Percentiles rank a stretch among this genome's conserved stretches.
These are phyloP conservation scores for Cucumis cinereus DNA, from an alignment of 306 rosid species.

Conservation along the genomic window DNA sequence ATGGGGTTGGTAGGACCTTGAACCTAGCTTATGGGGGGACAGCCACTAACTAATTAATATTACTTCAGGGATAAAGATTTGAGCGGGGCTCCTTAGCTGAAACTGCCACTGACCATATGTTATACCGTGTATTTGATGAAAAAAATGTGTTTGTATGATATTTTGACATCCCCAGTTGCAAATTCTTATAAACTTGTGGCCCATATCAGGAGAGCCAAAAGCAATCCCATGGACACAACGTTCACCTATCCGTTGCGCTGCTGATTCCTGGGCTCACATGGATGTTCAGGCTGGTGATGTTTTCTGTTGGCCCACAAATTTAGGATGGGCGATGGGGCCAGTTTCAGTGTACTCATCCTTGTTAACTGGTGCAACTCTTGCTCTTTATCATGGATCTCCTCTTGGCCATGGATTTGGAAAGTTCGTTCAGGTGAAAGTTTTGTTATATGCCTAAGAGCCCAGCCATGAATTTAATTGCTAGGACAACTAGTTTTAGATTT, in stretches of 20 bases:
- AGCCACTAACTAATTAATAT: too few relatives aligned
- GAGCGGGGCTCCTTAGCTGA: too few relatives aligned
- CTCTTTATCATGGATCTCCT: constrained; percentile 94
- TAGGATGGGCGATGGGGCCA: constrained; percentile 97
- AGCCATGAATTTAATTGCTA: not conserved
- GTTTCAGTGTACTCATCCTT: constrained; percentile 51
- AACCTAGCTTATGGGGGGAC: too few relatives aligned
- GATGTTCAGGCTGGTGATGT: constrained; percentile 59
- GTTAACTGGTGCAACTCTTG: constrained; percentile 70
- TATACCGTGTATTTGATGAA: not conserved
- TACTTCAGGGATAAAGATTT: too few relatives aligned
- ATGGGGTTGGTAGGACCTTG: too few relatives aligned
- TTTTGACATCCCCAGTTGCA: not conserved
- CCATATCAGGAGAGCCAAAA: constrained; percentile 73
- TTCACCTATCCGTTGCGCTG: constrained; percentile 62
- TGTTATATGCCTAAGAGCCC: not conserved
- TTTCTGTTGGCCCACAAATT: constrained; percentile 80
- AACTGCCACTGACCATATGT: not conserved
- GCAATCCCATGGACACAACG: constrained; percentile 96
- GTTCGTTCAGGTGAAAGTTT: constrained; percentile 66
- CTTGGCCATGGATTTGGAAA: constrained; percentile 78
- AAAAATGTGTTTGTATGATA: not conserved
- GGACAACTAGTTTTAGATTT: not conserved
- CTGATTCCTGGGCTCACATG: constrained; percentile 60
- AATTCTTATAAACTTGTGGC: not conserved